Base-by-base conservation (phyloP, 2,329 filamentous ascomycete genomes). In the Furcasterigmium furcatum region DNA sequence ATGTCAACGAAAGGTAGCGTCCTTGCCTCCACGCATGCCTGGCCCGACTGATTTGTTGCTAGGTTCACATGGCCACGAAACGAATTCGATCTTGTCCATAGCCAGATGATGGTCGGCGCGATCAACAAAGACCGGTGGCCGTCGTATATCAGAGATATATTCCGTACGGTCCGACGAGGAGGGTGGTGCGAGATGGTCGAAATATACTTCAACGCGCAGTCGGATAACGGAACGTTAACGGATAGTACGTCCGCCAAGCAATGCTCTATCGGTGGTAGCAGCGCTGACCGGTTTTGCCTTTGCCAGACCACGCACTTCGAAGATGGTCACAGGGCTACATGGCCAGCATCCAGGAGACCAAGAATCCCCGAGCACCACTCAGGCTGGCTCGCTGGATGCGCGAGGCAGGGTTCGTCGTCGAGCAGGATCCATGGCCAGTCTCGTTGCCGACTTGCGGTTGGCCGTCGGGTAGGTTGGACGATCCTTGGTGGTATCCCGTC, bases 141-240 rank as follows among this genome's bases (percentile, higher is more conserved):
- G 45, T 74, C 76, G 25, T 96, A 95, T 64, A 65, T 95, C 52
- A 72, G 74, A 54, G 91, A 96, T 55, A 87, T 95, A 49, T 79
- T 81, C 52, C 76, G 80, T 19, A 76, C 90, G 9, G 70, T 91
- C 51, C 85, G 81, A 42, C 85, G 83, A 6, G 86, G 84, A 3
- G 91, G 91, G 2, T 96, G 90, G 89, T 78, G 87, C 48, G 90
- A 96, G 59, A 84, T 95, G 77, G 80, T 88, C n/a, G 91, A 96
- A 60, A 79, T 91, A 56, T 90, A 95, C 58, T 85, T 85, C 63
- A 89, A 90, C 52, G 83, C 88, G 21, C 91, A 95, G 62, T 95
- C 89, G 1, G 83, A 92, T 55, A 95, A 88, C 56, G 90, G 90
- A 5, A 82, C 80, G n/a, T 68, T 94, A 55, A 84, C 80, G 10